Percentiles rank a stretch among this genome's conserved stretches.
phyloP scores from a whole-genome alignment of 2,329 filamentous ascomycete genomes.

The Amylocarpus encephaloides region DNA sequence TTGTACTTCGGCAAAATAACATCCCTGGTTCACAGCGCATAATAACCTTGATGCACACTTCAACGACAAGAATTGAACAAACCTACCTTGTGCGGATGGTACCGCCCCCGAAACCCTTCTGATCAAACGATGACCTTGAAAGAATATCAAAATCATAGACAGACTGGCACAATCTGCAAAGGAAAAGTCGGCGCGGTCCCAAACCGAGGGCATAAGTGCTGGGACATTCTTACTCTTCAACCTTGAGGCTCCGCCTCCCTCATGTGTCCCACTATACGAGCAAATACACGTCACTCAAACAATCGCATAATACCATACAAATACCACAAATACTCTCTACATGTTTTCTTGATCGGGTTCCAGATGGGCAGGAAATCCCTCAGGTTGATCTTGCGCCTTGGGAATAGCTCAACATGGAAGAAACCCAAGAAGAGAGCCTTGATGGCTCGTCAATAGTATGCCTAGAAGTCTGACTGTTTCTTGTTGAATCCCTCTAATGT shows the following conservation, averaged over 20 bases:
- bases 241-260: conserved; percentile 12
- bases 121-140: conserved; percentile 1
- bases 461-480: background rate
- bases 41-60: conserved; percentile 5
- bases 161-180: background rate
- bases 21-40: background rate
- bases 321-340: background rate
- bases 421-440: conserved; percentile 49
- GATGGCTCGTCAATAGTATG: conserved; percentile 70
- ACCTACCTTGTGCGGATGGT: background rate
- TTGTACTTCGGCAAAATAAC: background rate
- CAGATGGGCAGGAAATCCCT: conserved; percentile 21
- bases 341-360: conserved; percentile 13
- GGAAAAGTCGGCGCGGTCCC: conserved; percentile 1
- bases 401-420: conserved; percentile 35
- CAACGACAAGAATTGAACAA: conserved; percentile 1
- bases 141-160: background rate
- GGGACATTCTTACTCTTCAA: conserved; percentile 3
- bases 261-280: conserved; percentile 6
- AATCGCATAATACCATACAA: background rate
- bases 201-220: background rate
- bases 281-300: conserved; percentile 5
- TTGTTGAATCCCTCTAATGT: conserved; percentile 7
- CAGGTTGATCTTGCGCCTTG: conserved; percentile 9
- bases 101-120: background rate